Conservation (phyloP, 179 eudicot genomes). For the Nepenthes alata region DNA sequence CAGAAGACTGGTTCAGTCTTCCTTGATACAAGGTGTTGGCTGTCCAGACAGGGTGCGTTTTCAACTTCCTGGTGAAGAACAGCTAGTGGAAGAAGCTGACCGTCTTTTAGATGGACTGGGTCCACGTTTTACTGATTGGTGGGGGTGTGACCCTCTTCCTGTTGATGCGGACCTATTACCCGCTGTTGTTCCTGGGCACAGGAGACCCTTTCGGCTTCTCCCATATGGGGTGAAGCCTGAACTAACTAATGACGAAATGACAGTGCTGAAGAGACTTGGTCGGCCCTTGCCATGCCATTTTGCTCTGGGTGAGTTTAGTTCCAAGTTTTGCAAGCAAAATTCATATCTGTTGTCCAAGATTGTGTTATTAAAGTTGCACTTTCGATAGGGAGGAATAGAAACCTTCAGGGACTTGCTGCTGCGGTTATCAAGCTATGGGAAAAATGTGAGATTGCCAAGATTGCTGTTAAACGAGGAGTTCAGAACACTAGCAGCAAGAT, state of each 20-base stretch:
- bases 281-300: conserved; percentile 93
- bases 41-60: conserved; percentile 60
- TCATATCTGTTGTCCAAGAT: conserved; percentile 2
- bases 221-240: conserved; percentile 77
- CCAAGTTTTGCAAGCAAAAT: too few relatives aligned
- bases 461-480: conserved; percentile 88
- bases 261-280: conserved; percentile 72
- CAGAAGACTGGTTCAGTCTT: conserved; percentile 26
- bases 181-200: conserved; percentile 64
- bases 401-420: conserved; percentile 85
- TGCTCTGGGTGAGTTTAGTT: conserved; percentile 58
- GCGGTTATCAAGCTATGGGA: conserved; percentile 92
- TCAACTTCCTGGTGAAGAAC: conserved; percentile 77
- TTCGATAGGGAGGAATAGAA: conserved; percentile 71
- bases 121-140: conserved; percentile 93
- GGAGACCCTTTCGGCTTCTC: conserved; percentile 87
- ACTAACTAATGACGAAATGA: conserved; percentile 91
- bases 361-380: conserved; percentile 1
- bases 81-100: conserved; percentile 75
- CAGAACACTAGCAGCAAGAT: conserved; percentile 78
- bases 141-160: conserved; percentile 92
- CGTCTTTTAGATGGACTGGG: conserved; percentile 77
- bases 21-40: conserved; percentile 78
- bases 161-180: conserved; percentile 97
- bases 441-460: conserved; percentile 85